A percentile compares a stretch with the other conserved stretches of the same genome.
Evolutionary conservation across 768 basidiomycete species (phyloP).

Genomic region (Termitomyces bulborhizus): DNA sequence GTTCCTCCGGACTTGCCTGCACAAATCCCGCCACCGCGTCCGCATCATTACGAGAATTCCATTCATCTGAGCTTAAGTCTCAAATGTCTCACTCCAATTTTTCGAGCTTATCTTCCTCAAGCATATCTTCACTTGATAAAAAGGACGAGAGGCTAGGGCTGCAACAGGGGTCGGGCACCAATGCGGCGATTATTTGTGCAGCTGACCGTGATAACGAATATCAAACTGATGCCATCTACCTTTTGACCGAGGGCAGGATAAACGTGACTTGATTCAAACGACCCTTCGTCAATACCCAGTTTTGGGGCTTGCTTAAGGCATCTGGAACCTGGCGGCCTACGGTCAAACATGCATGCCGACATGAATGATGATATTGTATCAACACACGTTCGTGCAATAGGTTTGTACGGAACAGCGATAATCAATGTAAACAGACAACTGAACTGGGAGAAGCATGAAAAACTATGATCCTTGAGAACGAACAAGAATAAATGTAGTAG

Average conservation of each 20-base stretch:
- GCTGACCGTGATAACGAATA: neutral
- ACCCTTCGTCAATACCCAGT: no score
- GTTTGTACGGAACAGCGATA: constrained; percentile 3
- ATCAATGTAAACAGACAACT: constrained; percentile 5
- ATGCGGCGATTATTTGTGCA: neutral
- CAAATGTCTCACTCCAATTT: neutral
- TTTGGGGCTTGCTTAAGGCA: neutral
- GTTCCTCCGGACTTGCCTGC: neutral
- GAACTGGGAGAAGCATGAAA: neutral
- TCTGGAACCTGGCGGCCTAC: neutral
- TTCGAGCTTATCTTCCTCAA: neutral
- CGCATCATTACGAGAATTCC: neutral
- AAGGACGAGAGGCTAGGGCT: neutral
- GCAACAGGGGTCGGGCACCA: neutral
- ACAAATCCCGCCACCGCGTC: neutral
- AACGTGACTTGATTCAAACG: neutral
- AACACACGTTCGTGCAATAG: neutral
- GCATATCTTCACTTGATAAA: neutral
- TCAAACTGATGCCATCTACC: neutral
- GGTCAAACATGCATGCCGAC: neutral
- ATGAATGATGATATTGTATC: neutral
- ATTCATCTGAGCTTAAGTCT: neutral
- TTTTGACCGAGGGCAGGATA: no score
- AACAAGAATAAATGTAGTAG: neutral
- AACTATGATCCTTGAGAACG: neutral